A percentile compares a stretch with the other conserved stretches of the same genome.
These are phyloP conservation scores for Haplographium delicatum DNA, from an alignment of 495 filamentous ascomycete species.

Conservation along the genomic window DNA sequence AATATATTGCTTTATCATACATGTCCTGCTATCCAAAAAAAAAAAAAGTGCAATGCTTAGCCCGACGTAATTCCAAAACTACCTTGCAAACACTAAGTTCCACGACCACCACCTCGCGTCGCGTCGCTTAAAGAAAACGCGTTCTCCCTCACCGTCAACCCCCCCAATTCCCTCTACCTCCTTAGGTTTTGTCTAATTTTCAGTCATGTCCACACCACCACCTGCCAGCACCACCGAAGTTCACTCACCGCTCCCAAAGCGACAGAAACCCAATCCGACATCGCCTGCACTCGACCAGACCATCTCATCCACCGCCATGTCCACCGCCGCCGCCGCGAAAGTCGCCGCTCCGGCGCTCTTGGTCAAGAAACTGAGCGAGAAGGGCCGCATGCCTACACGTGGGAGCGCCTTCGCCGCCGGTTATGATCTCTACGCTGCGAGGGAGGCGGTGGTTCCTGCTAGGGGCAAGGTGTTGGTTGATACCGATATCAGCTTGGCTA, in stretches of 20 bases:
- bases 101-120: too few relatives aligned
- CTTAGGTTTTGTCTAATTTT: too few relatives aligned
- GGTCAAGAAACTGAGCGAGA: conserved; percentile 77
- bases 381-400: conserved; percentile 73
- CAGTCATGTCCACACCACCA: conserved; percentile 38
- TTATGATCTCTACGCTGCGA: conserved; percentile 80
- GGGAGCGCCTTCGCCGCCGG: conserved; percentile 87
- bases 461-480: conserved; percentile 82
- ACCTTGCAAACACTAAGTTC: too few relatives aligned
- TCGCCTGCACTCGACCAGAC: conserved; percentile 23
- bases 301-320: conserved; percentile 25
- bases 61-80: too few relatives aligned
- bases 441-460: conserved; percentile 67
- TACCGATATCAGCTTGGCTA: conserved; percentile 83
- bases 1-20: too few relatives aligned
- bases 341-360: conserved; percentile 22
- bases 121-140: too few relatives aligned
- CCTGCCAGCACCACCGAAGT: too few relatives aligned
- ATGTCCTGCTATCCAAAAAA: too few relatives aligned
- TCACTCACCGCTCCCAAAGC: conserved; percentile 63
- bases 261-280: conserved; percentile 42
- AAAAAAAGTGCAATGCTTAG: too few relatives aligned
- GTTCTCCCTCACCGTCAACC: not conserved
- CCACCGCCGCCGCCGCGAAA: conserved; percentile 28
- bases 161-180: conserved; percentile 35